Evolutionary conservation across 1,284 basidiomycete species (phyloP).

Genomic region (Hemileia vastatrix): DNA sequence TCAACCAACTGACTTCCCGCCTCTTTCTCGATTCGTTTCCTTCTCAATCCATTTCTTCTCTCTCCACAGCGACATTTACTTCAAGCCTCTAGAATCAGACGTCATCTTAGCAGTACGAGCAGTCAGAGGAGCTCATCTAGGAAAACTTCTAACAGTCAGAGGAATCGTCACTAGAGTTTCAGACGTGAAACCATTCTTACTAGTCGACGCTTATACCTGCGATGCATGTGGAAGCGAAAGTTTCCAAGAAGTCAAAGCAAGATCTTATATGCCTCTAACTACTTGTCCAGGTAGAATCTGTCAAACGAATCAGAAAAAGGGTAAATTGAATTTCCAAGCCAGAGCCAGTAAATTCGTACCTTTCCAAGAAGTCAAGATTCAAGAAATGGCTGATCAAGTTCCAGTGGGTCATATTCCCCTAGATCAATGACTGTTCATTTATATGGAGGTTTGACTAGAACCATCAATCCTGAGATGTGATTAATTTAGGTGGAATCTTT

Average conservation of each 20-base stretch:
- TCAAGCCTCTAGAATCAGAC: slow-evolving; percentile 63
- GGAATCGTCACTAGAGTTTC: slow-evolving; percentile 97
- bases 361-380: slow-evolving; percentile 97
- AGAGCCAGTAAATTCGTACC: slow-evolving; percentile 92
- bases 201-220: slow-evolving; percentile 97
- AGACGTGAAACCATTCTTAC: slow-evolving; percentile 93
- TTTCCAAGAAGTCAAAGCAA: slow-evolving; percentile 93
- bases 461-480: slow-evolving; percentile 94
- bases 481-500: slow-evolving; percentile 81
- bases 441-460: slow-evolving; percentile 76
- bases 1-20: background rate
- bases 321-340: slow-evolving; percentile 95
- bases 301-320: slow-evolving; percentile 73
- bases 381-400: slow-evolving; percentile 99
- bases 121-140: slow-evolving; percentile 74
- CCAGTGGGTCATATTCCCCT: slow-evolving; percentile 97
- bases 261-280: slow-evolving; percentile 76
- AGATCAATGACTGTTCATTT: slow-evolving; percentile 95
- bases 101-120: slow-evolving; percentile 71
- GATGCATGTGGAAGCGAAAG: slow-evolving; percentile 97
- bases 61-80: slow-evolving; percentile 71
- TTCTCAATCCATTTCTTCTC: background rate
- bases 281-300: slow-evolving; percentile 65
- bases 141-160: slow-evolving; percentile 85
- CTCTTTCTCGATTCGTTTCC: slow-evolving; percentile 29